Percentiles rank a stretch among this genome's conserved stretches.
Evolutionary conservation across 352 stramenopile species (phyloP).

Genomic region (Globisporangium echinulatum): DNA sequence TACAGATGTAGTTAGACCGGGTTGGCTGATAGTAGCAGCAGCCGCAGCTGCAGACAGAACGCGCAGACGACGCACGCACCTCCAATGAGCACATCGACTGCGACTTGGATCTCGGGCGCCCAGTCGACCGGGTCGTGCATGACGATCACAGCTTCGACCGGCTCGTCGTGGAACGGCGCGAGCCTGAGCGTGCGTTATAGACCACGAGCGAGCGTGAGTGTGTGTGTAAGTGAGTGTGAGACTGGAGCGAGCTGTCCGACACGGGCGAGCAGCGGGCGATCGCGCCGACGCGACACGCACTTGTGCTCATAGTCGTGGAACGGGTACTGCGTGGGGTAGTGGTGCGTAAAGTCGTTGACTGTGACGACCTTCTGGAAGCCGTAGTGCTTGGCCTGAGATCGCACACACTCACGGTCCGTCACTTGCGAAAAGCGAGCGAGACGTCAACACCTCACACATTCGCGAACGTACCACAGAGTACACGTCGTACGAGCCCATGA

Average conservation of each 20-base stretch:
- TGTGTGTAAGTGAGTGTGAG: neutral
- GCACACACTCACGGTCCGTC: neutral
- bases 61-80: constrained; percentile 10
- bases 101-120: constrained; percentile 86
- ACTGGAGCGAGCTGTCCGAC: neutral
- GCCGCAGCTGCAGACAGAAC: neutral
- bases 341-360: constrained; percentile 58
- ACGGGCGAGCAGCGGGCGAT: too few species aligned
- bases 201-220: neutral
- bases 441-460: neutral
- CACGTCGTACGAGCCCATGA: constrained; percentile 83
- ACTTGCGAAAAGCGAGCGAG: neutral
- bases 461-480: constrained; percentile 51
- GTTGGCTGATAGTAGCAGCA: too few species aligned
- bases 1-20: neutral
- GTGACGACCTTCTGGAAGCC: constrained; percentile 82
- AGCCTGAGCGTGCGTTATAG: constrained; percentile 15
- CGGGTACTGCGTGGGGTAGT: constrained; percentile 74
- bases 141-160: constrained; percentile 81
- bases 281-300: constrained; percentile 18
- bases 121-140: constrained; percentile 89
- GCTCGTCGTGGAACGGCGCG: constrained; percentile 54
- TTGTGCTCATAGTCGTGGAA: constrained; percentile 67
- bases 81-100: constrained; percentile 83
- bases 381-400: constrained; percentile 43